Conservation (phyloP, 257 asterid genomes). For the Linaria vulgaris region DNA sequence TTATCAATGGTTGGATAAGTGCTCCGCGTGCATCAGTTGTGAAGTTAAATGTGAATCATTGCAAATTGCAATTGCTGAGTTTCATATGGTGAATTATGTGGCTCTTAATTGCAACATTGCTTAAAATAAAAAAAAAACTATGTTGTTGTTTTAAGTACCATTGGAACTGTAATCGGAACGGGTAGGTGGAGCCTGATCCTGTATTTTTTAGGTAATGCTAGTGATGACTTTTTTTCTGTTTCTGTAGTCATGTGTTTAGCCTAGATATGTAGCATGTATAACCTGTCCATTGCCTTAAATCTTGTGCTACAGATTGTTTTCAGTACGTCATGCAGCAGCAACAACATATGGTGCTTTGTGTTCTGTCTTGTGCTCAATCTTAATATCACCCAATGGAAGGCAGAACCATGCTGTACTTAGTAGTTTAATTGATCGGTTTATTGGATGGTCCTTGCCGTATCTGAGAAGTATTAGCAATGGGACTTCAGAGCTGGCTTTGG, state of each 20-base stretch:
- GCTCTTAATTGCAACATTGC: too few relatives aligned
- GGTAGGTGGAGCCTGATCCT: conserved; percentile 1
- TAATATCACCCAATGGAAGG: conserved; percentile 75
- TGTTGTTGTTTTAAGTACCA: too few relatives aligned
- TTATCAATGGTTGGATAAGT: conserved; percentile 3
- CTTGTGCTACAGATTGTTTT: conserved; percentile 59
- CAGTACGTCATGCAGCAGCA: conserved; percentile 89
- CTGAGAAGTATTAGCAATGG: conserved; percentile 55
- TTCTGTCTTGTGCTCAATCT: conserved; percentile 66
- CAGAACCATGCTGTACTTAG: conserved; percentile 73
- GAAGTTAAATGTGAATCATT: not conserved
- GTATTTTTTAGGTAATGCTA: not conserved
- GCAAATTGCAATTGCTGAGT: not conserved
- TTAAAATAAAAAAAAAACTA: too few relatives aligned
- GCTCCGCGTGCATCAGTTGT: not conserved
- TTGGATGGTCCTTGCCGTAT: conserved; percentile 90
- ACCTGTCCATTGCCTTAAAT: conserved; percentile 23
- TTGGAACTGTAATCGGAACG: conserved; percentile 7
- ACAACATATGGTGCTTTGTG: conserved; percentile 89
- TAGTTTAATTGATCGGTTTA: conserved; percentile 74
- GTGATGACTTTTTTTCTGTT: not conserved
- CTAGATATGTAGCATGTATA: conserved; percentile 6
- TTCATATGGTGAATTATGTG: not conserved
- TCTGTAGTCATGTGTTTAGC: not conserved
- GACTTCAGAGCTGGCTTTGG: conserved; percentile 77